These are phyloP conservation scores for Lactarius quietus DNA, from an alignment of 768 basidiomycete species.

Conservation along the genomic window DNA sequence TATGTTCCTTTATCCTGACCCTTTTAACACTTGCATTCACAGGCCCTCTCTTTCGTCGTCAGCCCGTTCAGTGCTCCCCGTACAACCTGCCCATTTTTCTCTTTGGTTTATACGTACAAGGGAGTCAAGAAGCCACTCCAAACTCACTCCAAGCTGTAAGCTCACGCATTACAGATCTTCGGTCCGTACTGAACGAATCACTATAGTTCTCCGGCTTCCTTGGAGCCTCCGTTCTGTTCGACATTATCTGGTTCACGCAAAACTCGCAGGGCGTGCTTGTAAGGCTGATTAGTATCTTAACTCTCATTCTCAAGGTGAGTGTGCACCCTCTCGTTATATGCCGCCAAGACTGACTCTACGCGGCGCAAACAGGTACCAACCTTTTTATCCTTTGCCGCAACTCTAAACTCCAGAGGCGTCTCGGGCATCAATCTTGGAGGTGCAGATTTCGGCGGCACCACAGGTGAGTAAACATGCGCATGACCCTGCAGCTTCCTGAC, in stretches of 20 bases:
- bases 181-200: background rate
- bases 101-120: conserved; percentile 72
- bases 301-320: conserved; percentile 39
- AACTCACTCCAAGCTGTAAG: conserved; percentile 64
- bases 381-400: conserved; percentile 33
- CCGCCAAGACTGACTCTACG: background rate
- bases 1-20: background rate
- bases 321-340: background rate
- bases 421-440: conserved; percentile 35
- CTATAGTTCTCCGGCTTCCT: conserved; percentile 63
- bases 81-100: conserved; percentile 86
- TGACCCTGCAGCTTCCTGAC: background rate
- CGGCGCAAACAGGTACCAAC: conserved; percentile 35
- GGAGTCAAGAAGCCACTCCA: conserved; percentile 52
- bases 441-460: conserved; percentile 34
- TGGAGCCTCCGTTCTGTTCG: conserved; percentile 57
- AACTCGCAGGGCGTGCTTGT: conserved; percentile 55
- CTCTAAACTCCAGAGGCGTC: conserved; percentile 38
- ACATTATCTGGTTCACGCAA: conserved; percentile 64
- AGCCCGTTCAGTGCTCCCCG: conserved; percentile 53
- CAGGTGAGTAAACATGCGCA: conserved; percentile 29
- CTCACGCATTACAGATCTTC: background rate
- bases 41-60: conserved; percentile 62
- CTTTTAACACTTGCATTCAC: background rate
- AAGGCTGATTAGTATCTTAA: conserved; percentile 46